Evolutionary conservation across 2,329 filamentous ascomycete genomes (phyloP).

Genomic region (Cladosporium phlei): DNA sequence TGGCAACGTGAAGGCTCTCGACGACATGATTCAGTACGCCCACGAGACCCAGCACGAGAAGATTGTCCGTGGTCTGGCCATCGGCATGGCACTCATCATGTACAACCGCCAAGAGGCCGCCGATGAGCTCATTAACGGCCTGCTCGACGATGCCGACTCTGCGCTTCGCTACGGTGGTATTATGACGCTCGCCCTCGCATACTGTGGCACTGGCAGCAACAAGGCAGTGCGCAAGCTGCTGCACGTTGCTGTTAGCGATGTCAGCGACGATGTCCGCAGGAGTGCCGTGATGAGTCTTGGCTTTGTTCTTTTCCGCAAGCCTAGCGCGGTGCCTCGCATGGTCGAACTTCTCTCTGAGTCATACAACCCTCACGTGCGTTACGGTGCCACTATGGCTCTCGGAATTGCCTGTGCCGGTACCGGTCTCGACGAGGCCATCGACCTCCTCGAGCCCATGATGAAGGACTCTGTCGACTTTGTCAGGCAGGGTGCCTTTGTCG

Average conservation of each 20-base stretch:
- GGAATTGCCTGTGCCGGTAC: constrained; percentile 97
- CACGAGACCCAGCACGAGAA: constrained; percentile 99
- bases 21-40: constrained; percentile 96
- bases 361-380: constrained; percentile 97
- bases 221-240: constrained; percentile 95
- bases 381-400: constrained; percentile 95
- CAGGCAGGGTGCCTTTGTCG: constrained; percentile 89
- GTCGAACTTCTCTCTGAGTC: constrained; percentile 96
- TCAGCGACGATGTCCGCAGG: constrained; percentile 93
- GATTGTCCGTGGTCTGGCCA: constrained; percentile 89
- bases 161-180: constrained; percentile 94
- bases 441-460: constrained; percentile 97
- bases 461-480: constrained; percentile 99
- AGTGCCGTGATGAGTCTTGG: constrained; percentile 96
- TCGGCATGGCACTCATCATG: constrained; percentile 98
- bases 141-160: constrained; percentile 89
- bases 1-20: constrained; percentile 86
- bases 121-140: constrained; percentile 87
- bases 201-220: constrained; percentile 96
- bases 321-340: constrained; percentile 95
- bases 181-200: constrained; percentile 95
- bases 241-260: constrained; percentile 94
- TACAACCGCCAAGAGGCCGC: constrained; percentile 92
- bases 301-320: constrained; percentile 97
- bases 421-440: constrained; percentile 90